phyloP scores from a whole-genome alignment of 768 basidiomycete species.

The Pilatotrama ljubarskyi region DNA sequence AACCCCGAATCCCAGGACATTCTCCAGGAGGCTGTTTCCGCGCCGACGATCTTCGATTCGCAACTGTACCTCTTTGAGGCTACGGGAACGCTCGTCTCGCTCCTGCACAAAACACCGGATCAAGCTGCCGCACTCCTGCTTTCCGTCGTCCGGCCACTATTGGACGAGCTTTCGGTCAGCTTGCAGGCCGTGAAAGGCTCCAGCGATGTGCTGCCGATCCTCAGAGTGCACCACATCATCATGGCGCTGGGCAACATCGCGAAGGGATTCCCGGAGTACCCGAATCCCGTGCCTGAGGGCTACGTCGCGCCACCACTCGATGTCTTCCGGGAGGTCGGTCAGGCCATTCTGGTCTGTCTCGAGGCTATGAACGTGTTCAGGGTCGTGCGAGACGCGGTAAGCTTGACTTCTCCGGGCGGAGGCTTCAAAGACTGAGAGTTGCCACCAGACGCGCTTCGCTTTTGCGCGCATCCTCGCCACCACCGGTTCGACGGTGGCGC shows the following conservation, averaged over 20 bases:
- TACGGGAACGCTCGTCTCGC: constrained; percentile 77
- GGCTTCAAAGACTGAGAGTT: not conserved
- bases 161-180: constrained; percentile 66
- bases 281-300: constrained; percentile 62
- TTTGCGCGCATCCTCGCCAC: constrained; percentile 92
- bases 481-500: constrained; percentile 82
- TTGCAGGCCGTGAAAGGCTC: constrained; percentile 56
- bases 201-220: constrained; percentile 73
- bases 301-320: constrained; percentile 71
- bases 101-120: constrained; percentile 65
- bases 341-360: constrained; percentile 82
- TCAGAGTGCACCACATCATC: constrained; percentile 89
- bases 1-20: constrained; percentile 66
- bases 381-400: constrained; percentile 88
- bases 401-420: constrained; percentile 29
- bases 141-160: constrained; percentile 79
- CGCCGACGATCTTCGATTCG: constrained; percentile 74
- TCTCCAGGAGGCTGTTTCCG: constrained; percentile 77
- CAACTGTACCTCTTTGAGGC: constrained; percentile 96
- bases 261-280: constrained; percentile 95
- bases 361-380: constrained; percentile 87
- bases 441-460: constrained; percentile 78
- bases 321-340: constrained; percentile 82
- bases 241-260: constrained; percentile 94
- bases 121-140: constrained; percentile 69